phyloP scores from a whole-genome alignment of 345 rosid species.

The Theobroma cacao region DNA sequence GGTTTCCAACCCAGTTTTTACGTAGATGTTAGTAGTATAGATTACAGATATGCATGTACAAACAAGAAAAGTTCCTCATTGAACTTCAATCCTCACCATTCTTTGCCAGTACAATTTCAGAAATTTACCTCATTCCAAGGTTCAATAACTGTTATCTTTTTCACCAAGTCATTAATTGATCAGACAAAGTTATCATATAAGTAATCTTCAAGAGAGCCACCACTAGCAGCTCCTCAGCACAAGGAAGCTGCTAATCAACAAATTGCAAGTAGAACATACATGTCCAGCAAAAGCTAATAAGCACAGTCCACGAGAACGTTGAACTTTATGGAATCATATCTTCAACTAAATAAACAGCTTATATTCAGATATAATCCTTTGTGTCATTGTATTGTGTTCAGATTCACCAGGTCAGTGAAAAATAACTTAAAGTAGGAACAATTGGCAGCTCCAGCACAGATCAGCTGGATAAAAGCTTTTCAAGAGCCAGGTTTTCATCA shows the following conservation, averaged over 20 bases:
- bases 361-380: slow-evolving; percentile 9
- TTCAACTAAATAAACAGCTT: background rate
- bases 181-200: background rate
- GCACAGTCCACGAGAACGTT: background rate
- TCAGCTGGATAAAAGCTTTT: slow-evolving; percentile 78
- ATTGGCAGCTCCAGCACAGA: slow-evolving; percentile 7
- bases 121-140: background rate
- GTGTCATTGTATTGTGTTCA: slow-evolving; percentile 2
- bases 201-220: background rate
- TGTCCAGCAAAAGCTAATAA: background rate
- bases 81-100: background rate
- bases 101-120: background rate
- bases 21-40: too few species aligned
- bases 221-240: background rate
- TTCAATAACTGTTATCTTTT: too few species aligned
- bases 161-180: background rate
- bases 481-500: slow-evolving; percentile 97
- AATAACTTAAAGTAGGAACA: background rate
- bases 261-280: background rate
- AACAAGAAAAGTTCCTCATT: background rate
- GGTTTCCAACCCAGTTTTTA: background rate
- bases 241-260: background rate
- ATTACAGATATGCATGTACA: too few species aligned
- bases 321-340: background rate
- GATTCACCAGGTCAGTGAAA: slow-evolving; percentile 5